Conservation (phyloP, 129 eudicot genomes). For the Silybum marianum region DNA sequence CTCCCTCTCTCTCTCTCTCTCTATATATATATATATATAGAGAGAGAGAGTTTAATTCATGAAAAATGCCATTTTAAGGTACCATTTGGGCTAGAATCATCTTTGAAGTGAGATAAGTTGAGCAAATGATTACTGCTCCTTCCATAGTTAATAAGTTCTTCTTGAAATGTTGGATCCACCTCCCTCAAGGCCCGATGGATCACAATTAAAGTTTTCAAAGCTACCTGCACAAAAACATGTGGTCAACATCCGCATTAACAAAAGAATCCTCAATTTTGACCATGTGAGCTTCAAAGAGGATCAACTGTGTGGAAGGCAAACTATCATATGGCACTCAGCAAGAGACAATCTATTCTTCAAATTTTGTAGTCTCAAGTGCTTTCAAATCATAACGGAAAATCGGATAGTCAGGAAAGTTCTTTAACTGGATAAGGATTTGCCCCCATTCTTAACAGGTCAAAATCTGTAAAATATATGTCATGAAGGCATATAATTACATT, state of each 20-base stretch:
- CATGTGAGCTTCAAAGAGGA: constrained; percentile 4
- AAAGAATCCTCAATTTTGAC: neutral
- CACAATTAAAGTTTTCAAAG: constrained; percentile 76
- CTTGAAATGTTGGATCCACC: constrained; percentile 84
- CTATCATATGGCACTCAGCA: neutral
- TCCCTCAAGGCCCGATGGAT: constrained; percentile 88
- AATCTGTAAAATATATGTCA: neutral
- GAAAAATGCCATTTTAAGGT: neutral
- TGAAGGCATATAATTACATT: neutral
- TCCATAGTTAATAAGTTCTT: constrained; percentile 65
- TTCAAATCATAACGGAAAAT: neutral
- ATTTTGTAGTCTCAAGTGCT: neutral
- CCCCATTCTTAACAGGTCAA: neutral
- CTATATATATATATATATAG: too few species aligned
- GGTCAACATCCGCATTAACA: neutral
- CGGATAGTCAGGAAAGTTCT: neutral
- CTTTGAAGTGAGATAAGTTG: constrained; percentile 82
- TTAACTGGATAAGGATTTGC: neutral
- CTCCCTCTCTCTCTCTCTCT: neutral
- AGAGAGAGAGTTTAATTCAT: neutral
- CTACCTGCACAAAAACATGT: constrained; percentile 53
- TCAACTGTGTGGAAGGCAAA: neutral
- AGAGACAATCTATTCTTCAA: neutral
- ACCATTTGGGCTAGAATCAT: constrained; percentile 88
- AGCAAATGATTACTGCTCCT: constrained; percentile 64